A percentile compares a stretch with the other conserved stretches of the same genome.
Conservation (phyloP, 495 filamentous ascomycete species). For the Penicillium soppii region DNA sequence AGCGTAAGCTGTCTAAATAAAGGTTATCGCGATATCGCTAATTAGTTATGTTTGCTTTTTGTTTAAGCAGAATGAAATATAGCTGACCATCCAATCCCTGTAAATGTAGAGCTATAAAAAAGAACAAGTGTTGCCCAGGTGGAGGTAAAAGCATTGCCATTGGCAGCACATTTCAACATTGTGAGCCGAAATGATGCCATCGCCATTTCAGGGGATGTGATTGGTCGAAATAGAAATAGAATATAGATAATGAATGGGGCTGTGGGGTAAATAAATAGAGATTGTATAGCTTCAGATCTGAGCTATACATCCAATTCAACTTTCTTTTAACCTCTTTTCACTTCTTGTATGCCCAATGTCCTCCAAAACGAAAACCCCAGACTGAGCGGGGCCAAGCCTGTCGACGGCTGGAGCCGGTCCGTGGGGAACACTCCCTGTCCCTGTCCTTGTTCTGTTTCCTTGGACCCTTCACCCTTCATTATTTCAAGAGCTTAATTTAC, state of each 20-base stretch:
- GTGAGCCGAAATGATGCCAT: constrained; percentile 5
- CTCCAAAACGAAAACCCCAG: not conserved
- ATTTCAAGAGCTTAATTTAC: not conserved
- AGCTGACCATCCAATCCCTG: too few species aligned
- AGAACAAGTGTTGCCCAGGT: too few species aligned
- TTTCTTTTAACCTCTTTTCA: not conserved
- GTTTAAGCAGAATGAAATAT: too few species aligned
- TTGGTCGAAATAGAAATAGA: not conserved
- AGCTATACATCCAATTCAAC: not conserved
- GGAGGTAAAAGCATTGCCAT: not conserved
- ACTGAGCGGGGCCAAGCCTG: not conserved
- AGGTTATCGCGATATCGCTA: too few species aligned
- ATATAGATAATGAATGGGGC: not conserved
- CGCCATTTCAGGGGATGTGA: not conserved
- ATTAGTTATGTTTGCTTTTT: too few species aligned
- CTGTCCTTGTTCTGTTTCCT: too few species aligned
- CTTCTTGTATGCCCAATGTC: not conserved
- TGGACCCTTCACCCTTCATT: not conserved
- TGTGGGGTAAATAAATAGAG: not conserved
- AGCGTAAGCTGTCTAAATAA: too few species aligned
- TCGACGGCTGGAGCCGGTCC: constrained; percentile 6
- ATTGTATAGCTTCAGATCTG: not conserved
- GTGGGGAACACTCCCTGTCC: constrained; percentile 1
- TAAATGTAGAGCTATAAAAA: too few species aligned
- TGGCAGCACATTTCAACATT: constrained; percentile 10